Conservation (phyloP, 192 early-diverging fungal species). For the Coemansia guatemalensis region DNA sequence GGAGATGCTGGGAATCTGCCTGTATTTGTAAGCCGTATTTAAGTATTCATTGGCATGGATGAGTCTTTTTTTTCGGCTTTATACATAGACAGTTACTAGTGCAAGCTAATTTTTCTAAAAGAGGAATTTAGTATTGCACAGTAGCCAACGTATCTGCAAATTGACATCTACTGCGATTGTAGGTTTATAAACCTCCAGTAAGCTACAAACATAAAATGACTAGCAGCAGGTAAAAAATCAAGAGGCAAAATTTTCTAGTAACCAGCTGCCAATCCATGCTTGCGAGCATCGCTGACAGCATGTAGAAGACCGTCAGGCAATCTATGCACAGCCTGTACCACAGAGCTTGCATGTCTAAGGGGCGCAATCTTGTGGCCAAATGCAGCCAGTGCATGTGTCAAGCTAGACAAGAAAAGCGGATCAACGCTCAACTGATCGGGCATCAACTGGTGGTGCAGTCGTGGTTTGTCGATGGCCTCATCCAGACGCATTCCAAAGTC, state of each 20-base stretch:
- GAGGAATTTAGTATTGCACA: too few relatives aligned
- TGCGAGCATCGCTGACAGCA: conserved; percentile 66
- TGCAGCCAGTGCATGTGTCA: conserved; percentile 34
- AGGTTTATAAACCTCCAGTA: background rate
- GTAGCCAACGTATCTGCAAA: background rate
- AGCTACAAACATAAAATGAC: background rate
- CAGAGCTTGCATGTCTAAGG: conserved; percentile 41
- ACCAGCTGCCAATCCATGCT: conserved; percentile 64
- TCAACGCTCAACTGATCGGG: conserved; percentile 67
- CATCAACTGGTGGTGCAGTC: conserved; percentile 90
- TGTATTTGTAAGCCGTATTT: background rate
- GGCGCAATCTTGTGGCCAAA: conserved; percentile 52
- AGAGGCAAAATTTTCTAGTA: conserved; percentile 18
- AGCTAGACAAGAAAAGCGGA: conserved; percentile 31
- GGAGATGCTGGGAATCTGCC: background rate
- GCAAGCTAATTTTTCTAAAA: too few relatives aligned
- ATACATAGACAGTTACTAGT: too few relatives aligned
- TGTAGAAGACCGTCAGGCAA: conserved; percentile 46
- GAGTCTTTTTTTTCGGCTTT: background rate
- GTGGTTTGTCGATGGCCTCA: conserved; percentile 68
- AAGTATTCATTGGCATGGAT: background rate
- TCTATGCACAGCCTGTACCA: conserved; percentile 59
- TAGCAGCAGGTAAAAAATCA: background rate
- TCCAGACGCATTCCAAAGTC: conserved; percentile 68
- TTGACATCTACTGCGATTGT: background rate